A percentile compares a stretch with the other conserved stretches of the same genome.
phyloP scores from a whole-genome alignment of 352 stramenopile species.

The Albugo laibachii region DNA sequence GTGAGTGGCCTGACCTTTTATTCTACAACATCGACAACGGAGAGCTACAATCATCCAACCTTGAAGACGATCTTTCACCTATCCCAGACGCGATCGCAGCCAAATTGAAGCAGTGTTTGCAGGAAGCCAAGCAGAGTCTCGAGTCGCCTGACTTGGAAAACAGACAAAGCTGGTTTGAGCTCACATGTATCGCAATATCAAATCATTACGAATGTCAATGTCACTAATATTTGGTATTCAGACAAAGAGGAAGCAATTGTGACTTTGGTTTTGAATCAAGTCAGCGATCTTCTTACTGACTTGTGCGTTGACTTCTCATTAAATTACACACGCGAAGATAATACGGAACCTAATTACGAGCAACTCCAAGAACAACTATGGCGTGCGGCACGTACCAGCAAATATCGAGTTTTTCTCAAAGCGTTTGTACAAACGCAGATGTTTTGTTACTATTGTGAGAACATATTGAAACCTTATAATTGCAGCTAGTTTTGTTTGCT shows the following conservation, averaged over 20 bases:
- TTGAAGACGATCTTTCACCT: conserved; percentile 11
- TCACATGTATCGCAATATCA: conserved; percentile 16
- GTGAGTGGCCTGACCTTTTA: conserved; percentile 61
- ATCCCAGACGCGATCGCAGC: conserved; percentile 21
- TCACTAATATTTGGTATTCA: neutral
- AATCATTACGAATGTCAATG: neutral
- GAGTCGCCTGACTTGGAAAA: conserved; percentile 15
- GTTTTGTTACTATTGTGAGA: conserved; percentile 77
- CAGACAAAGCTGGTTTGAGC: conserved; percentile 47
- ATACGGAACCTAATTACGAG: conserved; percentile 43
- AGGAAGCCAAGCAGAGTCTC: conserved; percentile 29
- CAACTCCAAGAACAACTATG: conserved; percentile 53
- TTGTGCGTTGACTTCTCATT: conserved; percentile 43
- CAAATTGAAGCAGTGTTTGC: conserved; percentile 21
- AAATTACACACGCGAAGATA: conserved; percentile 2
- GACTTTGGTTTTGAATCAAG: conserved; percentile 44
- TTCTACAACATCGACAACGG: conserved; percentile 68
- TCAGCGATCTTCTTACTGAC: conserved; percentile 44
- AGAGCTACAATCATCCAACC: conserved; percentile 7
- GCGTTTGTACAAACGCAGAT: conserved; percentile 74
- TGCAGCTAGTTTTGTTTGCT: neutral
- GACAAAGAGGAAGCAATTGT: conserved; percentile 62
- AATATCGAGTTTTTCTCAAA: conserved; percentile 46
- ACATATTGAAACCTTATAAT: conserved; percentile 22
- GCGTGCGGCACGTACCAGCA: conserved; percentile 43